Base-by-base conservation (phyloP, 768 basidiomycete species). In the Pholiota conissans region DNA sequence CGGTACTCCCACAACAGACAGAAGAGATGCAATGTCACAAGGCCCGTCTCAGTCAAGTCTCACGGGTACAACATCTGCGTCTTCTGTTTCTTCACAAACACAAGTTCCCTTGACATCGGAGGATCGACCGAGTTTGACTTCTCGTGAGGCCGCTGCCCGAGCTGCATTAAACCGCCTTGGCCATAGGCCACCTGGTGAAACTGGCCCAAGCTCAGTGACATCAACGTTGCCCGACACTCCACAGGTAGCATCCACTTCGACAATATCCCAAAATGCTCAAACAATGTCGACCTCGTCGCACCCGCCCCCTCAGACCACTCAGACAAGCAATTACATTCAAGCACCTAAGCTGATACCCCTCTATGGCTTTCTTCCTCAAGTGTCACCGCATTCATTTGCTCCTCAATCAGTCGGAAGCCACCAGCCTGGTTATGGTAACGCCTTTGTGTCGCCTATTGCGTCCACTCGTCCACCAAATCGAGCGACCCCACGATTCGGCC, bases 111-210 rank as follows among this genome's bases (percentile, higher is more conserved):
- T 54, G 2, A 39, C 42, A 20, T 24, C 42, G 22, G 11, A 45
- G 18, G 57, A 62, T 34, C 57, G 49, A 47, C 37, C 37, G 10
- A 54, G 59, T 20, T 51, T 58, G 27, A 47, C 63, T 3, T 66
- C 64, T 14, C 70, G 71, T 48, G 68, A 73, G 55, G 87, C 86
- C 1, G 90, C 90, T 20, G 86, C 85, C 34, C 75, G 78, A 35
- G 90, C 91, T 11, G 89, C 90, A 3, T 61, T 90, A 58, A 80
- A 82, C 58, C 79, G 89, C 37, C 51, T 59, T 20, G 57, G 55
- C 45, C 30, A 40, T 28, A 52, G 59, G 16, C 8, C 20, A 14
- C 39, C 51, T 5, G 16, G 29, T 10, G 49, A 52, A 14, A 18
- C 37, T 20, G 39, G 29, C 14, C 16, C 37, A n/a, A 50, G 55